These are phyloP conservation scores for Schizopora paradoxa DNA, from an alignment of 1,284 basidiomycete genomes.

Conservation along the genomic window DNA sequence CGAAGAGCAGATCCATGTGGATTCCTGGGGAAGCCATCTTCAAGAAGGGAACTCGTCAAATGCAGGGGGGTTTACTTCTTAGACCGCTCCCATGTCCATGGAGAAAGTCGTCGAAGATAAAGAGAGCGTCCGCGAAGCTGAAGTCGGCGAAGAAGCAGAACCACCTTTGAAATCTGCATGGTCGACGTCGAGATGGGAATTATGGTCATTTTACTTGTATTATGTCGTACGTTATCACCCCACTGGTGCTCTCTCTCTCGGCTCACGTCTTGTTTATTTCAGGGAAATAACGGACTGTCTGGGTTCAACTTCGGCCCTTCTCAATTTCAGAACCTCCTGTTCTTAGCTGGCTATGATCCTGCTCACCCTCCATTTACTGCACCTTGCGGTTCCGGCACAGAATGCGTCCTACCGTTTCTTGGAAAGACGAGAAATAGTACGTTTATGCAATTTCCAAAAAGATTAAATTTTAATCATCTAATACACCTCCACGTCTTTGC, in stretches of 20 bases:
- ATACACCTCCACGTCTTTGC: not conserved
- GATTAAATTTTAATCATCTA: not conserved
- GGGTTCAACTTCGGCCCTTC: conserved; percentile 75
- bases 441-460: not conserved
- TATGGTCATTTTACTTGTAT: conserved; percentile 70
- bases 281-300: conserved; percentile 67
- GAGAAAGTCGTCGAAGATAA: no score
- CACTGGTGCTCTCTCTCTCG: not conserved
- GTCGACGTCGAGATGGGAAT: conserved; percentile 50
- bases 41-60: no score
- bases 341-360: conserved; percentile 65
- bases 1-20: no score
- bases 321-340: conserved; percentile 72
- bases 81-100: no score
- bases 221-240: conserved; percentile 41
- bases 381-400: conserved; percentile 43
- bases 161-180: no score
- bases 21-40: no score
- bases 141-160: no score
- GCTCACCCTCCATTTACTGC: conserved; percentile 46
- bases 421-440: conserved; percentile 57
- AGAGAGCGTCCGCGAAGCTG: no score
- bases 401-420: conserved; percentile 62
- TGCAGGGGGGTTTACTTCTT: no score
- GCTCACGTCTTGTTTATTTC: not conserved